Percentiles rank a stretch among this genome's conserved stretches.
phyloP scores from a whole-genome alignment of 2,329 filamentous ascomycete species.

The Pyrenochaeta sp. region DNA sequence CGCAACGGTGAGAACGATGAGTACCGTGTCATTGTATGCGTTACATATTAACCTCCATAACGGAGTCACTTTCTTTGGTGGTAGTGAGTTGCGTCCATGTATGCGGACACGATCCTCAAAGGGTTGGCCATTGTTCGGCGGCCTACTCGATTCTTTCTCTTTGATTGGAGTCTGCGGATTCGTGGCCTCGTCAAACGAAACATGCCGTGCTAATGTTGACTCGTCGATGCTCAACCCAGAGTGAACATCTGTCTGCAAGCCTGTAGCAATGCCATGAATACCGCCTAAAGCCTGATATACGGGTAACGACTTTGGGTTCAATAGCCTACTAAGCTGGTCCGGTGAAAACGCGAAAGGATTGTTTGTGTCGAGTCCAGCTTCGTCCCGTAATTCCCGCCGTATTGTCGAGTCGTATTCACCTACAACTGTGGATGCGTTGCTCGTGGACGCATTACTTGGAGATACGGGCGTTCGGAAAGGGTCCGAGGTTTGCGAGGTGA shows the following conservation, averaged over 20 bases:
- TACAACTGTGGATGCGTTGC: conserved; percentile 26
- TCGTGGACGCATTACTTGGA: conserved; percentile 30
- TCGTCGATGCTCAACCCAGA: conserved; percentile 62
- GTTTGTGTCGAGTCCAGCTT: conserved; percentile 38
- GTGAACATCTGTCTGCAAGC: conserved; percentile 58
- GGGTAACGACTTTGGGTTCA: conserved; percentile 59
- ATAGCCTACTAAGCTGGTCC: conserved; percentile 61
- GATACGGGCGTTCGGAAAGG: conserved; percentile 34
- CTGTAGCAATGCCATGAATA: conserved; percentile 59
- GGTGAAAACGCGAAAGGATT: conserved; percentile 64
- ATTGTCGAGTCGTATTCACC: conserved; percentile 39
- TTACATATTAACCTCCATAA: conserved; percentile 70
- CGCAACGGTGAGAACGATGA: conserved; percentile 73
- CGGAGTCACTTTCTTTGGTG: conserved; percentile 68
- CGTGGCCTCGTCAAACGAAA: conserved; percentile 61
- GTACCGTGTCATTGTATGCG: conserved; percentile 76
- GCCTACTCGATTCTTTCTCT: conserved; percentile 21
- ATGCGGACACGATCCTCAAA: conserved; percentile 67
- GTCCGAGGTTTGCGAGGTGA: conserved; percentile 32
- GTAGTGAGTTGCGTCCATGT: conserved; percentile 68
- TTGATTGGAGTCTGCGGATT: conserved; percentile 36
- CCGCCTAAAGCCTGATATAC: conserved; percentile 63
- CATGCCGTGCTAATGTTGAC: conserved; percentile 51
- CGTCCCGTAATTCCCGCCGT: conserved; percentile 37
- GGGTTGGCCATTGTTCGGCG: conserved; percentile 26